A percentile compares a stretch with the other conserved stretches of the same genome.
Conservation (phyloP, 305 asterid genomes). For the Fraxinus nigra region DNA sequence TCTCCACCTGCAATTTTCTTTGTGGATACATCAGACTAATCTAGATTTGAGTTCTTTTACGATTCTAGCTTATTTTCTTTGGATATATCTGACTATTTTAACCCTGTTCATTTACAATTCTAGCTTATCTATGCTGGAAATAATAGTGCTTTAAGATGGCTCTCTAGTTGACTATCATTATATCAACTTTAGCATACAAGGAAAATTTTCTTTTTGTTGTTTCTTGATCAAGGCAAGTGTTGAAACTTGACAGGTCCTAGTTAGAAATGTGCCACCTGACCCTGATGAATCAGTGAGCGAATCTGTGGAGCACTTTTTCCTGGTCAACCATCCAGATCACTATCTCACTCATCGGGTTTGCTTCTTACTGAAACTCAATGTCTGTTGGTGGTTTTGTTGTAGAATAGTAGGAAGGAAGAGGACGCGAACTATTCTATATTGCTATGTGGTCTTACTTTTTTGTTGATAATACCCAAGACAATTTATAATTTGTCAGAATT, state of each 20-base stretch:
- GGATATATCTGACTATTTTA: neutral
- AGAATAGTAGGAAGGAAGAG: neutral
- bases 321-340: constrained; percentile 95
- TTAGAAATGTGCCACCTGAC: constrained; percentile 91
- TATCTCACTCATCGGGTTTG: constrained; percentile 90
- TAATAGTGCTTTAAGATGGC: neutral
- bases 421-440: constrained; percentile 9
- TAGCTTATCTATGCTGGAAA: constrained; percentile 13
- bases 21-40: constrained; percentile 6
- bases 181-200: neutral
- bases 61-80: constrained; percentile 17
- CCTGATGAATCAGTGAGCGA: constrained; percentile 84
- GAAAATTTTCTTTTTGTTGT: constrained; percentile 14
- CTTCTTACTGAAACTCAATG: constrained; percentile 7
- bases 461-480: neutral
- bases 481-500: neutral
- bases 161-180: neutral
- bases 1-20: neutral
- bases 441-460: constrained; percentile 2
- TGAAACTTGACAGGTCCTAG: constrained; percentile 66
- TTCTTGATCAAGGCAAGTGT: constrained; percentile 9
- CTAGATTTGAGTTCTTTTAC: neutral
- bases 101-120: constrained; percentile 3
- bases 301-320: constrained; percentile 91
- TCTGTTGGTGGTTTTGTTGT: neutral